Evolutionary conservation across 495 filamentous ascomycete genomes (phyloP), one percentile per base, ranked within the genome.

Genomic region (Physcia stellaris): DNA sequence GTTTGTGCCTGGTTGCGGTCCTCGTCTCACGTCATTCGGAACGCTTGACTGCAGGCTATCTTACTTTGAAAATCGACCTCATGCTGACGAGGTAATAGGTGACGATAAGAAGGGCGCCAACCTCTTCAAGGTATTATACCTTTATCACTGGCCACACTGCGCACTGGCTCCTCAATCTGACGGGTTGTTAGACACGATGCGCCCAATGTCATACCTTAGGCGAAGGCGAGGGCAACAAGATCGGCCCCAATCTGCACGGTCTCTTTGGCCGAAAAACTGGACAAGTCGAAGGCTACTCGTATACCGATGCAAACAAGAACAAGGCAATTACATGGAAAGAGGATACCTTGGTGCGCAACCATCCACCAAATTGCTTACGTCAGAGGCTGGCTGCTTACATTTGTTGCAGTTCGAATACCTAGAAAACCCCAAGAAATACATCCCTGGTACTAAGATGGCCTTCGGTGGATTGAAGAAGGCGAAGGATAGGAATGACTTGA

Each of bases 401-500:
- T n/a, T 15, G 0, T n/a, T 4, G 26, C 20, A 47, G 82, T 88
- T 85, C 59, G 66, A 75, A 45, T 88, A 88, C 71, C 78, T 88
- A 54, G 83, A 88, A 67, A 88, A 88, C 71, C 83, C 83, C 50
- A 88, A 88, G 71, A 88, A 88, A 65, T 88, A 77, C 77, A 96
- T 99, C 47, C 92, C 90, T 53, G 90, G 90, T 51, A 99, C 90
- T 64, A 99, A 99, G 85, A 99, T 99, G 90, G 90, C 90, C 56
- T 99, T 99, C 63, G 90, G 90, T 69, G 90, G 90, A 58, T 71
- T 99, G 51, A 99, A 99, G 88, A 99, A 99, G 82, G 76, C 71
- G 50, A 95, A 95, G 82, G 90, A 99, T 70, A 74, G 90, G 62
- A 96, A 96, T 66, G 92, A 99, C 68, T 73, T 99, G 51, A 93